Evolutionary conservation across 1,284 basidiomycete species (phyloP), one percentile per base, ranked within the genome.

Genomic region (Ceratobasidium sp.): DNA sequence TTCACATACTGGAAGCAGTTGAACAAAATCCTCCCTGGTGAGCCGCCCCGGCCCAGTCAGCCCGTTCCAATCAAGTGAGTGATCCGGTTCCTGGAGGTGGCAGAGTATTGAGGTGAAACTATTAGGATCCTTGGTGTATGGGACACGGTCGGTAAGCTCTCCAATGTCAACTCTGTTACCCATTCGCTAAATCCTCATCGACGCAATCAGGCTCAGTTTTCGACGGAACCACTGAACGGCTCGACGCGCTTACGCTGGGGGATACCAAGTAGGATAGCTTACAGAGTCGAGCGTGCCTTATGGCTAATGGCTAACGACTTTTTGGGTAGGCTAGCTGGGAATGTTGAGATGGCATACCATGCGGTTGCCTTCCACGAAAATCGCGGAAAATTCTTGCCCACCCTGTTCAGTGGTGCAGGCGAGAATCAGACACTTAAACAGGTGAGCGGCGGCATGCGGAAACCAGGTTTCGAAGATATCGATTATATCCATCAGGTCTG

Each of bases 291-390:
- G n/a, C n/a, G n/a, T n/a, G n/a, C n/a, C n/a, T n/a, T n/a, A n/a
- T n/a, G n/a, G n/a, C n/a, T n/a, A n/a, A n/a, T n/a, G n/a, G n/a
- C n/a, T n/a, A n/a, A n/a, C n/a, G n/a, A n/a, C n/a, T n/a, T n/a
- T n/a, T n/a, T 43, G 5, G 20, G 34, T 10, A 69, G 69, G 8
- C 68, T 71, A 7, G 47, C 60, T 10, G n/a, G 10, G 5, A 29
- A 42, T 27, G 62, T 71, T 12, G 45, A 69, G 29, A 20, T 20
- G 15, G 70, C 70, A 22, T 53, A 42, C 17, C 70, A 71, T 27
- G 68, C 68, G 12, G 17, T 71, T 1, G 20, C 69, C 5, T 53
- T 71, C n/a, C 40, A 71, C 31, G 70, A 71, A 32, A 25, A 70
- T 8, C 35, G 70, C 15, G 50, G 20, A 15, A 34, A 29, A 2